phyloP scores from a whole-genome alignment of 202 grass and related monocot species.

The Miscanthus sacchariflorus region DNA sequence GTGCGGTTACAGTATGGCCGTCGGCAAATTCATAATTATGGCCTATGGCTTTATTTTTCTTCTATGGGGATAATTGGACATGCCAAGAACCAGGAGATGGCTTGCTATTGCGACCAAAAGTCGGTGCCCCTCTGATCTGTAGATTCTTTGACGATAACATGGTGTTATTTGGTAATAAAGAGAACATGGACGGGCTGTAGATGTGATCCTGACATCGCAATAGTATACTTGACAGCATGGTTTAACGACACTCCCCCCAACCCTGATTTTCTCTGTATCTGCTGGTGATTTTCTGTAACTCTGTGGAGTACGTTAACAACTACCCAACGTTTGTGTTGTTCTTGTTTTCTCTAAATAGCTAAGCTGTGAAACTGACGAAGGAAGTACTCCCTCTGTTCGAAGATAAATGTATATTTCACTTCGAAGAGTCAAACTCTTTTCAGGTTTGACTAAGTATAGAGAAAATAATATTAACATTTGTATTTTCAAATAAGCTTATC shows the following conservation, averaged over 20 bases:
- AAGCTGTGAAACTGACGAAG: not conserved
- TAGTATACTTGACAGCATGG: not conserved
- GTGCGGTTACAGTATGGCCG: not conserved
- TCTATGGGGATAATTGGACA: not conserved
- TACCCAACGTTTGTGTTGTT: not conserved
- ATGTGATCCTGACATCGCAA: not conserved
- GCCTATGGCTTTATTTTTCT: constrained; percentile 1
- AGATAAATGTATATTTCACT: too few relatives aligned
- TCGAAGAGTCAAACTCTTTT: too few relatives aligned
- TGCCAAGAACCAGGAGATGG: not conserved
- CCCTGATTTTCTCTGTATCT: not conserved
- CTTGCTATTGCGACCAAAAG: not conserved
- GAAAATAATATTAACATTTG: too few relatives aligned
- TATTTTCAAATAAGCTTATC: too few relatives aligned
- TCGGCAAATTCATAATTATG: constrained; percentile 9
- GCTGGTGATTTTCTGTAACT: not conserved
- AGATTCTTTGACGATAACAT: not conserved
- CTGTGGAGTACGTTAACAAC: not conserved
- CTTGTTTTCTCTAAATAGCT: not conserved
- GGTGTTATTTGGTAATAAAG: not conserved
- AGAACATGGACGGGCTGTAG: not conserved
- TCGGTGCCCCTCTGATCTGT: not conserved
- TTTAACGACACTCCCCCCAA: not conserved
- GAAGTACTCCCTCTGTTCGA: too few relatives aligned
- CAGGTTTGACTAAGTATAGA: too few relatives aligned